Evolutionary conservation across 306 rosid species (phyloP).

Genomic region (Cucurbita moschata): DNA sequence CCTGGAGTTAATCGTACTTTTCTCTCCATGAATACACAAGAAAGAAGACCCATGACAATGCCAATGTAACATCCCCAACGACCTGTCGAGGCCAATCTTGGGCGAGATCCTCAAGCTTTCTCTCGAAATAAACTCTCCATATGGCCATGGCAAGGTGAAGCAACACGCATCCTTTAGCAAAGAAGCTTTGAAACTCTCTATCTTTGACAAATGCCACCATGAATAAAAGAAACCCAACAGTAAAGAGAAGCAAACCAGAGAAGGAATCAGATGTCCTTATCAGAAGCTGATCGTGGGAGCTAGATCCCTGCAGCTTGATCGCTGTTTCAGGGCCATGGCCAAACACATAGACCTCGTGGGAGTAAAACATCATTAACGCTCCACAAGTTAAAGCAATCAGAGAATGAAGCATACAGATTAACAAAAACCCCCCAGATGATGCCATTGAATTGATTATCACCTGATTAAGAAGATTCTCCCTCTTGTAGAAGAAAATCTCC

Average conservation of each 20-base stretch:
- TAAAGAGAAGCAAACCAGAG: slow-evolving; percentile 64
- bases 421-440: slow-evolving; percentile 46
- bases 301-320: slow-evolving; percentile 72
- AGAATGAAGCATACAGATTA: slow-evolving; percentile 68
- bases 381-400: slow-evolving; percentile 60
- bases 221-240: slow-evolving; percentile 55
- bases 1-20: slow-evolving; percentile 50
- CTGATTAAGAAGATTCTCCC: too few relatives aligned
- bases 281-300: slow-evolving; percentile 66
- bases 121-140: slow-evolving; percentile 66
- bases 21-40: slow-evolving; percentile 74
- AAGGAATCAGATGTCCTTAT: slow-evolving; percentile 69
- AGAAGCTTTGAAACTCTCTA: slow-evolving; percentile 68
- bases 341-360: slow-evolving; percentile 44
- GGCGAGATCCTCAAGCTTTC: slow-evolving; percentile 52
- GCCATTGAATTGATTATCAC: slow-evolving; percentile 27
- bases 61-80: slow-evolving; percentile 62
- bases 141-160: slow-evolving; percentile 78
- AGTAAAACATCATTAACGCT: slow-evolving; percentile 53
- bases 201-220: slow-evolving; percentile 83
- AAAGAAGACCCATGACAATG: slow-evolving; percentile 61
- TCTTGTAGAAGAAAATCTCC: neutral
- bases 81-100: slow-evolving; percentile 60
- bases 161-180: slow-evolving; percentile 71
- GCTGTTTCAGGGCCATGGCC: slow-evolving; percentile 66